Conservation (phyloP, 257 asterid genomes). For the Solanum pinnatisectum region DNA sequence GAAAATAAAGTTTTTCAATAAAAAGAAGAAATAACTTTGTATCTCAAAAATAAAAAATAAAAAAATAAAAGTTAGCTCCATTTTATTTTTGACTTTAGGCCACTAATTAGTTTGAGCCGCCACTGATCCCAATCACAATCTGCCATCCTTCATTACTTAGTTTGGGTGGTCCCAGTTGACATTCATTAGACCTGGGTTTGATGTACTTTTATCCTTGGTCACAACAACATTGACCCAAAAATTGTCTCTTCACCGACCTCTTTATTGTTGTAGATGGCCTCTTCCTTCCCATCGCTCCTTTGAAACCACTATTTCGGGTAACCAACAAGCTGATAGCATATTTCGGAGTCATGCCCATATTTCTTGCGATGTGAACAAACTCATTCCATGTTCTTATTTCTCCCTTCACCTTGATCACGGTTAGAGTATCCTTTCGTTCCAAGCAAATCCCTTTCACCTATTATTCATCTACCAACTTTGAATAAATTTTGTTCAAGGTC, state of each 20-base stretch:
- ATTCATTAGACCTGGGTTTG: not conserved
- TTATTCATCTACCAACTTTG: not conserved
- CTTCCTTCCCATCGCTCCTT: not conserved
- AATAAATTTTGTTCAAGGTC: not conserved
- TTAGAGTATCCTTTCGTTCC: not conserved
- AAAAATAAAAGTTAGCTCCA: too few relatives aligned
- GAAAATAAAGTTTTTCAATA: too few relatives aligned
- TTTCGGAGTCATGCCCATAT: not conserved
- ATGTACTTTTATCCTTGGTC: not conserved
- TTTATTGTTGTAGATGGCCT: not conserved
- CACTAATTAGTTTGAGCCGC: too few relatives aligned
- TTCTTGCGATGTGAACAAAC: not conserved
- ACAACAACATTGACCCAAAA: not conserved
- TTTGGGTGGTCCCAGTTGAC: too few relatives aligned
- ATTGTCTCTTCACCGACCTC: not conserved
- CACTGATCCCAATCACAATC: not conserved
- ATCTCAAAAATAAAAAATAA: too few relatives aligned
- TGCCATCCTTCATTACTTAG: too few relatives aligned
- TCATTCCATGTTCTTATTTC: too few relatives aligned
- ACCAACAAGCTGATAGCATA: not conserved
- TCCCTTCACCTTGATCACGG: not conserved
- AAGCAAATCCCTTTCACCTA: not conserved
- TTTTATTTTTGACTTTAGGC: too few relatives aligned
- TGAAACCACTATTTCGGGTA: not conserved
- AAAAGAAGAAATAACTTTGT: too few relatives aligned